These are phyloP conservation scores for Pyrenula massariospora DNA, from an alignment of 495 filamentous ascomycete genomes.

Conservation along the genomic window DNA sequence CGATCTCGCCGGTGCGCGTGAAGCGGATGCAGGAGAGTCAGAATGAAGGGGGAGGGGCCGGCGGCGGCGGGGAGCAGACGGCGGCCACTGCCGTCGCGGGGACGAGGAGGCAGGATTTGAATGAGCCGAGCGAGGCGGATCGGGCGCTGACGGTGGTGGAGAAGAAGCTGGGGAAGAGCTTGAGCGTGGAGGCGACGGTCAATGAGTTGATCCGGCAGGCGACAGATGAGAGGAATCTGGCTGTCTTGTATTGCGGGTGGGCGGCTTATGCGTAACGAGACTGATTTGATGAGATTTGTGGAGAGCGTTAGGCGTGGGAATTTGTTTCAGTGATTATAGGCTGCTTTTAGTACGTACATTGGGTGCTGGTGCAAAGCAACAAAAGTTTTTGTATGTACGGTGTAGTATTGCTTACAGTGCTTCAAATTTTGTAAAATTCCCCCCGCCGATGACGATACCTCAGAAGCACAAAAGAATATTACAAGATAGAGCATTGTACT, in stretches of 20 bases:
- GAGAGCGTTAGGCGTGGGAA: too few relatives aligned
- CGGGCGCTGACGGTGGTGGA: conserved; percentile 82
- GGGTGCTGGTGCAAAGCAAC: too few relatives aligned
- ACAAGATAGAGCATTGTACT: too few relatives aligned
- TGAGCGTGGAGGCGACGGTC: conserved; percentile 89
- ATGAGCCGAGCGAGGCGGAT: conserved; percentile 85
- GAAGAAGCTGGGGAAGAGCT: conserved; percentile 85
- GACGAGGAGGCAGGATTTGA: conserved; percentile 35
- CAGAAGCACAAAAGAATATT: too few relatives aligned
- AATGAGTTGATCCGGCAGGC: conserved; percentile 96
- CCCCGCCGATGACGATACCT: too few relatives aligned
- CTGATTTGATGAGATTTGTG: too few relatives aligned
- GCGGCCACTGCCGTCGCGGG: conserved; percentile 17
- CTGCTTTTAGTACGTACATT: too few relatives aligned
- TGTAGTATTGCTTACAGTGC: too few relatives aligned
- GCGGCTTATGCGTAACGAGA: conserved; percentile 49
- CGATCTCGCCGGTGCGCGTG: conserved; percentile 78
- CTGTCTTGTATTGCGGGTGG: conserved; percentile 79
- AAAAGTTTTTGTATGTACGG: too few relatives aligned
- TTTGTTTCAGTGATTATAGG: too few relatives aligned
- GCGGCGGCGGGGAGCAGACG: conserved; percentile 66
- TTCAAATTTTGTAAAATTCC: too few relatives aligned
- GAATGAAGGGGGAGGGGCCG: conserved; percentile 57
- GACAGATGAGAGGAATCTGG: conserved; percentile 83
- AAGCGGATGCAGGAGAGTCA: conserved; percentile 59